A percentile compares a stretch with the other conserved stretches of the same genome.
phyloP scores from a whole-genome alignment of 1,284 basidiomycete species.

The Sanghuangporus baumii region DNA sequence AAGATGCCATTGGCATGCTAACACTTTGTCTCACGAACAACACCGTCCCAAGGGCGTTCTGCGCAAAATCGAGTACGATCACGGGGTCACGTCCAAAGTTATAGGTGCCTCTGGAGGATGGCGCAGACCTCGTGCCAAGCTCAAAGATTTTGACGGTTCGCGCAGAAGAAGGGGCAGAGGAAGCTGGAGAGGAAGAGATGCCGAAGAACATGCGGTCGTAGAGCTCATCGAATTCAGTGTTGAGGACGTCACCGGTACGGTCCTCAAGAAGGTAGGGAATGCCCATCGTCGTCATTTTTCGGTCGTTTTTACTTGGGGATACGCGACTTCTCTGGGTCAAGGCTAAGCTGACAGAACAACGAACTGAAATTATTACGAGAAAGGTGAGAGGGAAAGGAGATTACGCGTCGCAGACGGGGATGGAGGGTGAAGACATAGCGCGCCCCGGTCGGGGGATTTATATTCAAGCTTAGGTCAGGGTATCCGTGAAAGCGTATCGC shows the following conservation, averaged over 20 bases:
- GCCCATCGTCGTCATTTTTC: conserved; percentile 28
- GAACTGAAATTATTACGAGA: background rate
- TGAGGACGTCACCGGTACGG: conserved; percentile 50
- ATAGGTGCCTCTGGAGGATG: conserved; percentile 35
- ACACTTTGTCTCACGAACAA: conserved; percentile 38
- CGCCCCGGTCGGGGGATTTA: background rate
- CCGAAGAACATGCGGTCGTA: conserved; percentile 69
- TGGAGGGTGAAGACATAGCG: background rate
- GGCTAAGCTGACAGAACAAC: background rate
- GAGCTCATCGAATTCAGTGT: conserved; percentile 65
- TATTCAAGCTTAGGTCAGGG: background rate
- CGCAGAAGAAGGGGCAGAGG: conserved; percentile 27
- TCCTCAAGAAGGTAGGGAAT: conserved; percentile 61
- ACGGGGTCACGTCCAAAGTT: conserved; percentile 39
- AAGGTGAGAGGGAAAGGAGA: background rate
- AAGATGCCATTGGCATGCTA: conserved; percentile 52
- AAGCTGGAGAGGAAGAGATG: conserved; percentile 31
- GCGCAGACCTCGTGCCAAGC: conserved; percentile 56
- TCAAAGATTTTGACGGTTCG: conserved; percentile 42
- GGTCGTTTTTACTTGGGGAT: background rate
- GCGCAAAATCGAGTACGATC: conserved; percentile 52
- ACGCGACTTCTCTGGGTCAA: background rate
- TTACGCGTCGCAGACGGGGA: background rate
- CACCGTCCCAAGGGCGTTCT: conserved; percentile 49
- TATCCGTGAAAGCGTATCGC: background rate